phyloP scores from a whole-genome alignment of 306 rosid genomes.

The Fagus crenata region DNA sequence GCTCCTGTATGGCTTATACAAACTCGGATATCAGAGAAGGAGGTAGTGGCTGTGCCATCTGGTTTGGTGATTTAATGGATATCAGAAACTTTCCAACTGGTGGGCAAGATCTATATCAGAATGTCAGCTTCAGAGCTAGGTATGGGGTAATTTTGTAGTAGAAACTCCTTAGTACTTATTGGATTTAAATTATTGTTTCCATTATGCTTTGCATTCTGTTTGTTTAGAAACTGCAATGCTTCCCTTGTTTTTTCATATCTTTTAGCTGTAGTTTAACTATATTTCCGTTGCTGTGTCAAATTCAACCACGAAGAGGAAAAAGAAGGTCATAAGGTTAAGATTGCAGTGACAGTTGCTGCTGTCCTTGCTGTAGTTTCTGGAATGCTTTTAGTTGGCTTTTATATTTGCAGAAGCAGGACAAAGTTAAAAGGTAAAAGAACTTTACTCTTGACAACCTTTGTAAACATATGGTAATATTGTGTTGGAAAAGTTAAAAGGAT shows the following conservation, averaged over 20 bases:
- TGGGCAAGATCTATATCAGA: slow-evolving; percentile 3
- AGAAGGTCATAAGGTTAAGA: slow-evolving; percentile 24
- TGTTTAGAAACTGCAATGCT: too few species aligned
- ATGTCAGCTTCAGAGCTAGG: neutral
- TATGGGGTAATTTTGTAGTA: neutral
- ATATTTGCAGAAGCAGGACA: too few species aligned
- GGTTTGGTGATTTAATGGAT: neutral
- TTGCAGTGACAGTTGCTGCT: slow-evolving; percentile 28
- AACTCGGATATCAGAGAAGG: neutral
- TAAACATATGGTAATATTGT: too few species aligned
- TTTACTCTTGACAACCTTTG: too few species aligned
- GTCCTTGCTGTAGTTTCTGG: slow-evolving; percentile 8
- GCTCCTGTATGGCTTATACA: slow-evolving; percentile 36
- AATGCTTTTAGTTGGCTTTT: slow-evolving; percentile 10
- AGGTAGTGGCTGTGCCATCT: slow-evolving; percentile 3
- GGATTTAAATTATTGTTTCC: neutral
- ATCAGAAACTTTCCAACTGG: neutral
- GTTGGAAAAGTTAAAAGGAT: too few species aligned
- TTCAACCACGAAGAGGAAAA: slow-evolving; percentile 7
- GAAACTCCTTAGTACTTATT: too few species aligned
- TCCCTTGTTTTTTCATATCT: too few species aligned
- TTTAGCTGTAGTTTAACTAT: too few species aligned
- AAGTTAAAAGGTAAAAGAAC: too few species aligned
- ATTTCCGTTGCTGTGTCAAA: too few species aligned
- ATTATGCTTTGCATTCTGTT: neutral